These are phyloP conservation scores for Penicillium chermesinum DNA, from an alignment of 495 filamentous ascomycete species.

Conservation along the genomic window DNA sequence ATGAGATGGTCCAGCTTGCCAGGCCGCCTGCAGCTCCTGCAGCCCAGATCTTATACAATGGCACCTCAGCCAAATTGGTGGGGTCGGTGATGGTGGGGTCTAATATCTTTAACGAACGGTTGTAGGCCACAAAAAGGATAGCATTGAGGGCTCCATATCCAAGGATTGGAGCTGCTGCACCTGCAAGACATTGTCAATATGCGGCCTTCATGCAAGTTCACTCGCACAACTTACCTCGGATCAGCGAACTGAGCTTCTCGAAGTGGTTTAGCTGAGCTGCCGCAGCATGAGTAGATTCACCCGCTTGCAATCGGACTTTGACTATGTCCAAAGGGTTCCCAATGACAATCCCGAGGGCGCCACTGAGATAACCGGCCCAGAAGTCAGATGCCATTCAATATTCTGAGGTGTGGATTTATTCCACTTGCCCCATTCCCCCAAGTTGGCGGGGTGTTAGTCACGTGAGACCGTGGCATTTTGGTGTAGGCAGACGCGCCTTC, in stretches of 20 bases:
- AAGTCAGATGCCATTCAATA: conserved; percentile 71
- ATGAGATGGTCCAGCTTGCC: conserved; percentile 72
- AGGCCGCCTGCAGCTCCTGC: conserved; percentile 75
- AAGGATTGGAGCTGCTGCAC: conserved; percentile 73
- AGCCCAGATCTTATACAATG: conserved; percentile 55
- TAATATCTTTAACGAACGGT: conserved; percentile 61
- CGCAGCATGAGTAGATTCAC: conserved; percentile 21
- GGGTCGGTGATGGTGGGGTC: conserved; percentile 37
- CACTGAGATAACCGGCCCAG: conserved; percentile 81
- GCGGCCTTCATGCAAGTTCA: background rate
- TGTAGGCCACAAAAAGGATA: conserved; percentile 80
- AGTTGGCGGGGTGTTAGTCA: conserved; percentile 22
- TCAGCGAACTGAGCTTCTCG: conserved; percentile 41
- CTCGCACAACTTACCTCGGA: conserved; percentile 35
- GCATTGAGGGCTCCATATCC: conserved; percentile 89
- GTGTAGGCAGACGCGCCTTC: conserved; percentile 25
- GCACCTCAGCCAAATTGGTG: conserved; percentile 29
- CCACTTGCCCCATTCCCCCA: conserved; percentile 8
- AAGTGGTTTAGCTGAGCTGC: conserved; percentile 31
- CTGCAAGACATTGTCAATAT: conserved; percentile 26
- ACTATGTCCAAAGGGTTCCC: conserved; percentile 84
- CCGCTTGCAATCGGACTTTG: conserved; percentile 77
- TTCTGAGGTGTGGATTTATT: background rate
- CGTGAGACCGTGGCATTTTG: conserved; percentile 38
- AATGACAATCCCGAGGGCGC: conserved; percentile 74